Percentiles rank a stretch among this genome's conserved stretches.
phyloP scores from a whole-genome alignment of 495 filamentous ascomycete species.

The Aspergillus nidulans region DNA sequence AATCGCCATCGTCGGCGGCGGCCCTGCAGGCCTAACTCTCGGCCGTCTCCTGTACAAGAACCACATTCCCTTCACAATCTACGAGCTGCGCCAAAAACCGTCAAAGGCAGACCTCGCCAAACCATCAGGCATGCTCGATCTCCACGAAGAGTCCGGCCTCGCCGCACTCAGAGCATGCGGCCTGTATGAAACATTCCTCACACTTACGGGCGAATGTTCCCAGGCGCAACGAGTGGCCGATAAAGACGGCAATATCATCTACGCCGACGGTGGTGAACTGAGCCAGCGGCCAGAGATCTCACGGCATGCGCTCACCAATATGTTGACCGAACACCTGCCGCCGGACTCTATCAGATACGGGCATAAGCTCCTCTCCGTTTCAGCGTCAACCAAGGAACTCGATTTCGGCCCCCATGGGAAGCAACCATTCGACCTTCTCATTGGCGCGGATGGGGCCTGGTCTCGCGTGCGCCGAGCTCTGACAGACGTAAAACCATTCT shows the following conservation, averaged over 20 bases:
- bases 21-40: conserved; percentile 54
- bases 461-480: conserved; percentile 46
- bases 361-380: conserved; percentile 23
- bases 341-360: conserved; percentile 40
- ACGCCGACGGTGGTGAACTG: conserved; percentile 17
- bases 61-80: conserved; percentile 46
- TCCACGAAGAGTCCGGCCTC: conserved; percentile 49
- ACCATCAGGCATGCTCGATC: conserved; percentile 46
- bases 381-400: conserved; percentile 9
- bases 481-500: conserved; percentile 43
- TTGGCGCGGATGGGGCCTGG: conserved; percentile 64
- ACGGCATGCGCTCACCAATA: conserved; percentile 28
- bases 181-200: conserved; percentile 43
- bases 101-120: conserved; percentile 6
- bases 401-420: conserved; percentile 2
- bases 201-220: conserved; percentile 27
- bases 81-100: conserved; percentile 46
- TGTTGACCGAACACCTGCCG: conserved; percentile 37
- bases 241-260: conserved; percentile 36
- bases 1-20: conserved; percentile 57
- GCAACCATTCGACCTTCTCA: conserved; percentile 46
- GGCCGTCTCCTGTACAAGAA: conserved; percentile 49
- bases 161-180: conserved; percentile 49
- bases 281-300: conserved; percentile 47
- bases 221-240: conserved; percentile 32